Percentiles rank a stretch among this genome's conserved stretches.
Conservation (phyloP, 2,329 filamentous ascomycete species). For the Fusarium udum region DNA sequence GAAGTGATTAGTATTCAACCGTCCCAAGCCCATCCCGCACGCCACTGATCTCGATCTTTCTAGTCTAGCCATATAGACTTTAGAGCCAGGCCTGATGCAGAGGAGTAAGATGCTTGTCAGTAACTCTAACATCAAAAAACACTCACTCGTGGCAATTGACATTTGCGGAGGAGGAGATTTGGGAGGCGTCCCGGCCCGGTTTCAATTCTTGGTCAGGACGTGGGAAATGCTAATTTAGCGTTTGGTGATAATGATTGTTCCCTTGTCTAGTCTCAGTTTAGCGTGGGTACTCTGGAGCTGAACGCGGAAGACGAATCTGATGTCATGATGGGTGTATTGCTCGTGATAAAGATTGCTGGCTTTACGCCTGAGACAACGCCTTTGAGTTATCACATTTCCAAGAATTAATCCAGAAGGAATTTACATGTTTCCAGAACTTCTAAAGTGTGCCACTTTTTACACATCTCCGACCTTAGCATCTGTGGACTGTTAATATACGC, state of each 20-base stretch:
- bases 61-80: background rate
- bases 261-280: background rate
- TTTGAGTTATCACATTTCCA: background rate
- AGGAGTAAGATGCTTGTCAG: conserved; percentile 2
- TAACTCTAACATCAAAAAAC: conserved; percentile 9
- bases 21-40: background rate
- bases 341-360: background rate
- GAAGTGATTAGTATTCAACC: background rate
- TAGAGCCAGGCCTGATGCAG: background rate
- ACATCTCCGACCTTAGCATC: background rate
- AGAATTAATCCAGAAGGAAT: background rate
- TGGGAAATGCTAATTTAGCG: conserved; percentile 4
- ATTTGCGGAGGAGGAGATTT: background rate
- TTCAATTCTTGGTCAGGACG: background rate
- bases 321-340: background rate
- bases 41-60: conserved; percentile 3
- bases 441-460: background rate
- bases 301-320: background rate
- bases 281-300: background rate
- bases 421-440: background rate
- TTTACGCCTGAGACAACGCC: background rate
- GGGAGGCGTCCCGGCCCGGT: background rate
- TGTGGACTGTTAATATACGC: too few relatives aligned
- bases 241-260: background rate
- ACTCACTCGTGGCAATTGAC: background rate